phyloP scores from a whole-genome alignment of 106 monocot species.

The Dioscorea dumetorum region DNA sequence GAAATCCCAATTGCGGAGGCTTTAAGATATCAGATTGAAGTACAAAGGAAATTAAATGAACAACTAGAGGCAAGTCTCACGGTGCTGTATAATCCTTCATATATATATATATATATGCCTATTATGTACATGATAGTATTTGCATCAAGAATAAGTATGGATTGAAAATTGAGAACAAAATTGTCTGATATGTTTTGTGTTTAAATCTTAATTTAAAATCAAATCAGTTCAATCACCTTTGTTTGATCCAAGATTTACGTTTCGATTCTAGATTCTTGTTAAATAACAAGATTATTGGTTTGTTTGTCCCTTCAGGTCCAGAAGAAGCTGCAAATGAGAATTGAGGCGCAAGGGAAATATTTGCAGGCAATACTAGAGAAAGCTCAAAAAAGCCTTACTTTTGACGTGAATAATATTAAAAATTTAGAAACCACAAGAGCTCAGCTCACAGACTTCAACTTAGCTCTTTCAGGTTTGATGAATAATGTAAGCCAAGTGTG shows the following conservation, averaged over 20 bases:
- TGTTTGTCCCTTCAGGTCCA: conserved; percentile 38
- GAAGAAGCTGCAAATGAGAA: conserved; percentile 77
- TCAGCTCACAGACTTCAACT: conserved; percentile 39
- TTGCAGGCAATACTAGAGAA: conserved; percentile 69
- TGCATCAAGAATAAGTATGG: too few relatives aligned
- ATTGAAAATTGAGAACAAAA: too few relatives aligned
- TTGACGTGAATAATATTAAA: conserved; percentile 18
- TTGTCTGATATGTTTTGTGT: too few relatives aligned
- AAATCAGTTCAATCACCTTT: background rate
- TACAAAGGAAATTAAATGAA: conserved; percentile 61
- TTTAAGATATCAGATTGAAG: conserved; percentile 56
- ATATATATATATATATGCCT: background rate
- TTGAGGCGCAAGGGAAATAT: conserved; percentile 86
- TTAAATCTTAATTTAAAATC: too few relatives aligned
- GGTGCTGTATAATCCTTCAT: background rate
- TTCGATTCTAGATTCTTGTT: background rate
- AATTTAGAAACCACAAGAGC: conserved; percentile 25
- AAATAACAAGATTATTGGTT: too few relatives aligned
- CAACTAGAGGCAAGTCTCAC: conserved; percentile 55
- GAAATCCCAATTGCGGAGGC: conserved; percentile 48
- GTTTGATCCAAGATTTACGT: background rate
- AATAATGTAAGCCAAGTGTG: conserved; percentile 26
- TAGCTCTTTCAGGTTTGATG: conserved; percentile 36
- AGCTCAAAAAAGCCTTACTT: conserved; percentile 50
- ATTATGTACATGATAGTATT: too few relatives aligned